Conservation (phyloP, 306 rosid genomes). For the Psophocarpus tetragonolobus region DNA sequence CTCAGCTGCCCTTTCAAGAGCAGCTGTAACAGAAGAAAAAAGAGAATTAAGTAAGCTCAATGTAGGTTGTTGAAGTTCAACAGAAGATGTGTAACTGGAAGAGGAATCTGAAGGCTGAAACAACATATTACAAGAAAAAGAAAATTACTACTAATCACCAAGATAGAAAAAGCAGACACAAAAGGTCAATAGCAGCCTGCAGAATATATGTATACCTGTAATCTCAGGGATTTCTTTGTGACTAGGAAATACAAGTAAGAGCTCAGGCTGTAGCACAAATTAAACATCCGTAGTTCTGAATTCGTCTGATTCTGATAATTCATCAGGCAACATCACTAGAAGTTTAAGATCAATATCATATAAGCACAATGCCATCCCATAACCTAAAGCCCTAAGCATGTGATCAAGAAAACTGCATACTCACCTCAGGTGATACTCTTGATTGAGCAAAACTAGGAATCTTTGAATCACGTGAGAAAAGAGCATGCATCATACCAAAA, state of each 20-base stretch:
- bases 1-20: slow-evolving; percentile 90
- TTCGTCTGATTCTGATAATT: slow-evolving; percentile 70
- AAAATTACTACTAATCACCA: neutral
- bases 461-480: slow-evolving; percentile 67
- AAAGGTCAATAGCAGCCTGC: slow-evolving; percentile 11
- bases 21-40: slow-evolving; percentile 60
- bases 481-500: slow-evolving; percentile 71
- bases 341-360: slow-evolving; percentile 11
- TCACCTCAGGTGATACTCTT: slow-evolving; percentile 63
- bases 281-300: slow-evolving; percentile 67
- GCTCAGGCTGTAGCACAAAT: slow-evolving; percentile 81
- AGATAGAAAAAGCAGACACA: neutral
- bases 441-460: slow-evolving; percentile 52
- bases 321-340: slow-evolving; percentile 8
- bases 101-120: slow-evolving; percentile 58
- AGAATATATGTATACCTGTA: slow-evolving; percentile 61
- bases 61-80: slow-evolving; percentile 69
- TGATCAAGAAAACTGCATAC: slow-evolving; percentile 25
- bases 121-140: slow-evolving; percentile 24
- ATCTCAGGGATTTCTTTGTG: slow-evolving; percentile 76
- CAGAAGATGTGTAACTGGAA: slow-evolving; percentile 55
- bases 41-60: slow-evolving; percentile 70
- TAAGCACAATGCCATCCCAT: neutral
- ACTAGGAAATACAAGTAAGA: slow-evolving; percentile 88
- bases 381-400: neutral